Base-by-base conservation (phyloP, 306 rosid genomes). In the Quercus dentata region DNA sequence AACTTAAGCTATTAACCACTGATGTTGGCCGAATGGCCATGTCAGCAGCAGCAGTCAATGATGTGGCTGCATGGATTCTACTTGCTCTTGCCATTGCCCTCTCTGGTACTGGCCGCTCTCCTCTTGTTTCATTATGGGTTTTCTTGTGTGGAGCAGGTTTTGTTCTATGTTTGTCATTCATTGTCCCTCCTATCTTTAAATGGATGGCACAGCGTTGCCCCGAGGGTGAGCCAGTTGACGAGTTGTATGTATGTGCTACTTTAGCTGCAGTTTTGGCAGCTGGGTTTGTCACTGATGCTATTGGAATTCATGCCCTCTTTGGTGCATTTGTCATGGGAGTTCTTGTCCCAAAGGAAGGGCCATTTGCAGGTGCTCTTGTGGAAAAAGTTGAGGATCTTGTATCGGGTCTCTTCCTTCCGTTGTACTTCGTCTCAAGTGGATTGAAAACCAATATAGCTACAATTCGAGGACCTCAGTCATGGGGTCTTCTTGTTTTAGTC, bases 1-100 rank as follows among this genome's bases (percentile, higher is more conserved):
- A 94, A 89, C 85, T 94, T 68, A 94, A 89, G 84, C 97, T 94
- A 56, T 76, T 94, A 71, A 94, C 98, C 14, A 92, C 97, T 49
- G 83, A 85, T 67, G 78, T 90, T 68, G 98, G 98, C 6, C 76
- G 85, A 81, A 75, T 87, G 85, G 98, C 98, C 23, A 92, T 94
- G 98, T 92, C 98, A 8, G 98, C 97, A 27, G 98, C 98, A 51
- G 98, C 98, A 72, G 88, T 94, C 52, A 94, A 94, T 56, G 98
- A 94, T 56, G 88, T 92, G 70, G 97, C 97, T 46, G 98, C 98
- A n/a, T 94, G 98, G 98, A 85, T 94, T 82, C 86, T 94, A 56
- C 98, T 94, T 77, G 98, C 98, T 38, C 87, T 92, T 23, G 97
- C 97, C 73, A 76, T 94, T 76, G 89, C 97, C 74, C 86, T 94